Evolutionary conservation across 2,329 filamentous ascomycete species (phyloP).

Genomic region (Aspergillus sp.): DNA sequence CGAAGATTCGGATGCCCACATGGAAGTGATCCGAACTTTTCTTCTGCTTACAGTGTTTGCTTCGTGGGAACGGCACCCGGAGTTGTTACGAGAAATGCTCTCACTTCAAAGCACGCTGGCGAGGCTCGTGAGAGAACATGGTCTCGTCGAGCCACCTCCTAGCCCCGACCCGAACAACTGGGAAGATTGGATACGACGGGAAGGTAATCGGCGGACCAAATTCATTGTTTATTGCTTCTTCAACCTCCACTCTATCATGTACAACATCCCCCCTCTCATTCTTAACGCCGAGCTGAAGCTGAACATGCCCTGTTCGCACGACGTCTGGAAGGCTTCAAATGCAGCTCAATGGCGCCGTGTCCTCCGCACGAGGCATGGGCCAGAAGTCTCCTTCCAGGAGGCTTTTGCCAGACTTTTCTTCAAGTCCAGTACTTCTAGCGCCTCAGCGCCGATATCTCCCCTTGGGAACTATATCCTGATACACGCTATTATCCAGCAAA

Average conservation of each 20-base stretch:
- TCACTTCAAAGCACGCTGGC: conserved; percentile 59
- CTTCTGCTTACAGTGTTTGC: conserved; percentile 59
- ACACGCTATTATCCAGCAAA: conserved; percentile 57
- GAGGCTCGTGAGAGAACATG: conserved; percentile 57
- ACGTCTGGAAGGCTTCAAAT: conserved; percentile 57
- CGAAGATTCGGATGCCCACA: conserved; percentile 49
- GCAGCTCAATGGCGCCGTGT: conserved; percentile 52
- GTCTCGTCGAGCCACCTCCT: conserved; percentile 40
- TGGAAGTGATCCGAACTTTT: conserved; percentile 54
- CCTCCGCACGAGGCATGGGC: conserved; percentile 35
- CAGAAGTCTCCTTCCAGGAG: conserved; percentile 46
- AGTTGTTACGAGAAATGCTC: conserved; percentile 58
- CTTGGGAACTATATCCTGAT: conserved; percentile 58
- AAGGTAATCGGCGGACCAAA: conserved; percentile 57
- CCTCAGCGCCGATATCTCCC: conserved; percentile 47
- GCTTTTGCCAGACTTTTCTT: conserved; percentile 48
- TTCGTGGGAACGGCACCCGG: conserved; percentile 61
- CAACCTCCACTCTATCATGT: conserved; percentile 63
- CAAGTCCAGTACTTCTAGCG: conserved; percentile 38
- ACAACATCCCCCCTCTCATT: conserved; percentile 61
- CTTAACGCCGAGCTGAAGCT: conserved; percentile 57
- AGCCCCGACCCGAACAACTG: conserved; percentile 49
- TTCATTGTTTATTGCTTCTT: conserved; percentile 60
- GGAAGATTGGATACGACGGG: conserved; percentile 56
- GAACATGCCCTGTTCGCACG: conserved; percentile 56